Base-by-base conservation (phyloP, 208 protist genomes). In the Wallacemonas sp. region DNA sequence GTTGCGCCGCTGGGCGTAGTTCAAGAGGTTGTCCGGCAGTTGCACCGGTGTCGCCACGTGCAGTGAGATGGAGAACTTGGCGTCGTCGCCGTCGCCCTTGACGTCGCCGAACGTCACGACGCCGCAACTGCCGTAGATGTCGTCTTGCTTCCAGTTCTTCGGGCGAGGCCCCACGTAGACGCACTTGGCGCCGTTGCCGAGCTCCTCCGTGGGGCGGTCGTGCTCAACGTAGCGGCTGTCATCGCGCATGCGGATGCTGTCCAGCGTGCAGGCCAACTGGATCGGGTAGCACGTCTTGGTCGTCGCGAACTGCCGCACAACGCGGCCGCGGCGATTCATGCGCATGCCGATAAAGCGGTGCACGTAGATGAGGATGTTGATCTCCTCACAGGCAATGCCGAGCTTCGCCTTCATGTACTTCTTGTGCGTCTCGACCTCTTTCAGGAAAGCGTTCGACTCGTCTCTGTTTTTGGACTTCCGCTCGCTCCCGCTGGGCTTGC, bases 211-310 rank as follows among this genome's bases (percentile, higher is more conserved):
- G 33, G 68, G 66, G 41, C 85, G 83, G 34, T 89, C 76, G 38
- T 83, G 81, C 76, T 92, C 87, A 22, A 72, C 67, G 77, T 89
- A 93, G 34, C 89, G 89, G 27, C 62, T 68, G 64, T 95, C 89
- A 62, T 77, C 76, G 50, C 71, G 62, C 73, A 95, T 74, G 38
- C 79, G 37, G 38, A 93, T 74, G 65, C 79, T 78, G 29, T 90
- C 77, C 55, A 89, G 50, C 13, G 52, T 64, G 33, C 76, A 73
- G 33, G 87, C 24, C 33, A 96, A 80, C 38, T 73, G 74, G 8
- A 91, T 53, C 3, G 91, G 83, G 72, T 93, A 95, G 72, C 87
- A 90, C 38, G 76, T 90, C 68, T 90, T 84, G 33, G 76, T 89
- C 15, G 72, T 76, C 29, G 80, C 64, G 70, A 93, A 95, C 65